Percentiles rank a stretch among this genome's conserved stretches.
Evolutionary conservation across 768 basidiomycete species (phyloP).

Genomic region (Coprinopsis marcescibilis): DNA sequence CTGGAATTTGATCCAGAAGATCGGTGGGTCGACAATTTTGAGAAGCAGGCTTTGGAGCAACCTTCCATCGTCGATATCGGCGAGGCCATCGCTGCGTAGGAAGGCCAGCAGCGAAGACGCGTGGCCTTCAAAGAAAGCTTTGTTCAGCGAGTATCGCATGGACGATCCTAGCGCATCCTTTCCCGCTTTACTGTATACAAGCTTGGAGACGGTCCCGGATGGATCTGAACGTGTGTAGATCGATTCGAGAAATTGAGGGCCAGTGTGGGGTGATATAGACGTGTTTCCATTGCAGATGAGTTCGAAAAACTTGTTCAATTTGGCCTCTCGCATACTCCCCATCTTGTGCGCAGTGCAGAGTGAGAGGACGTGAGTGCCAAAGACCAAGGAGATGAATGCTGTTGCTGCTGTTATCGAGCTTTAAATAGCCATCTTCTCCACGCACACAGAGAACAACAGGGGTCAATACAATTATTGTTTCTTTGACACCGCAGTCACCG

Average conservation of each 20-base stretch:
- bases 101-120: slow-evolving; percentile 30
- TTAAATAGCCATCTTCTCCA: background rate
- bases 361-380: no score
- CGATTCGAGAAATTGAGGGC: slow-evolving; percentile 38
- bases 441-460: background rate
- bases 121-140: slow-evolving; percentile 36
- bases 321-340: slow-evolving; percentile 11
- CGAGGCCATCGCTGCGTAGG: slow-evolving; percentile 31
- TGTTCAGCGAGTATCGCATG: slow-evolving; percentile 33
- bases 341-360: background rate
- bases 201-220: slow-evolving; percentile 28
- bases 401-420: background rate
- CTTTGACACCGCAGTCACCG: background rate
- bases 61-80: slow-evolving; percentile 35
- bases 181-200: slow-evolving; percentile 32
- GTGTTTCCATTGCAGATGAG: slow-evolving; percentile 25
- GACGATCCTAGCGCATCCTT: slow-evolving; percentile 32
- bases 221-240: slow-evolving; percentile 36
- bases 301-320: slow-evolving; percentile 29
- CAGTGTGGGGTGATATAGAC: slow-evolving; percentile 21
- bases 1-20: slow-evolving; percentile 41
- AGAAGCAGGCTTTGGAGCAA: slow-evolving; percentile 34
- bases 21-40: slow-evolving; percentile 41
- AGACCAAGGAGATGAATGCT: background rate
- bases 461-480: background rate